phyloP scores from a whole-genome alignment of 2,329 filamentous ascomycete genomes.

The Zelopaecilomyces penicillatus region DNA sequence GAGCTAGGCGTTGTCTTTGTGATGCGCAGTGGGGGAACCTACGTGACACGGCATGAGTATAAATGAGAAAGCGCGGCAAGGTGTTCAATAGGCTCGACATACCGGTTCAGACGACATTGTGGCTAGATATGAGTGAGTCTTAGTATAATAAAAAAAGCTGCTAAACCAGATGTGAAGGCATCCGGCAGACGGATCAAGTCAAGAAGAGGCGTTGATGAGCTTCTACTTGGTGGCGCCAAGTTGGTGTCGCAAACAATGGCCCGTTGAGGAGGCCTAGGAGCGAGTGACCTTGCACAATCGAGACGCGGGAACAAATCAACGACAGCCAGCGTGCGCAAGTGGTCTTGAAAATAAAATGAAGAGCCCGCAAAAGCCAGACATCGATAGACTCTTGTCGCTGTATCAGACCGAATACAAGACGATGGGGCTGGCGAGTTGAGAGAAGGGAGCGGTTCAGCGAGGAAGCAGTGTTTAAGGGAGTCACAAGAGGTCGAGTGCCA shows the following conservation, averaged over 20 bases:
- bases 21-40: conserved; percentile 74
- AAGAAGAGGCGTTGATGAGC: no score
- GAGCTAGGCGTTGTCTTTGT: conserved; percentile 57
- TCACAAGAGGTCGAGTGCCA: conserved; percentile 11
- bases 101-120: conserved; percentile 32
- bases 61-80: no score
- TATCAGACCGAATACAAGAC: conserved; percentile 4
- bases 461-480: conserved; percentile 25
- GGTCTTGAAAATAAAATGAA: no score
- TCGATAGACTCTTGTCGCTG: conserved; percentile 9
- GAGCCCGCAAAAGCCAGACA: conserved; percentile 3
- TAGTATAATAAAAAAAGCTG: conserved; percentile 6
- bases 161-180: conserved; percentile 20
- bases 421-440: conserved; percentile 18
- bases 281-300: not conserved
- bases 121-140: conserved; percentile 15
- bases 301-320: not conserved
- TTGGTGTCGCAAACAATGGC: no score
- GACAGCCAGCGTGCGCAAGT: not conserved
- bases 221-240: no score
- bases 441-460: conserved; percentile 17
- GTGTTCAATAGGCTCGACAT: conserved; percentile 16
- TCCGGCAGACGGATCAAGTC: conserved; percentile 5
- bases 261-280: no score
- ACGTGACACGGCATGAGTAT: conserved; percentile 4